phyloP scores from a whole-genome alignment of 2,329 filamentous ascomycete species.

The Macrophomina tecta region DNA sequence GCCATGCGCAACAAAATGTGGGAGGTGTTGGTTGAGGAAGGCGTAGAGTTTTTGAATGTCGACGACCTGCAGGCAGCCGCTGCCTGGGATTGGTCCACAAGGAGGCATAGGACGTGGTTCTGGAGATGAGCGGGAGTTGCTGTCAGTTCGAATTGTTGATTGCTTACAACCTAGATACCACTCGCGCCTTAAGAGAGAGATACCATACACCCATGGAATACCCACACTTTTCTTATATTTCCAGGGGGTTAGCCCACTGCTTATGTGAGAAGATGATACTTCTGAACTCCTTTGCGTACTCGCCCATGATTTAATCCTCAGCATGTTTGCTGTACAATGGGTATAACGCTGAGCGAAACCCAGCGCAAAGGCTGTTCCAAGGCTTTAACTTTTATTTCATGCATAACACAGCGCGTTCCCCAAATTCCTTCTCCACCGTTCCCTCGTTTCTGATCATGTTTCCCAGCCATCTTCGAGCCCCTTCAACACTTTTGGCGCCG shows the following conservation, averaged over 20 bases:
- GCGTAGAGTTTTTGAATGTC: constrained; percentile 63
- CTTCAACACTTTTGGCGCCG: constrained; percentile 80
- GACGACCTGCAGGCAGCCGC: constrained; percentile 61
- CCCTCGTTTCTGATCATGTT: constrained; percentile 77
- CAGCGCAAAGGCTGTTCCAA: neutral
- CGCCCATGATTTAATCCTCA: neutral
- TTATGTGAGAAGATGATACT: too few species aligned
- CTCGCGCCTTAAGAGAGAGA: neutral
- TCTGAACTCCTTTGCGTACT: neutral
- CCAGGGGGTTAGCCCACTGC: neutral
- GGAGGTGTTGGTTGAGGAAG: constrained; percentile 58
- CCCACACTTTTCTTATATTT: neutral
- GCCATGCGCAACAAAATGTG: constrained; percentile 61
- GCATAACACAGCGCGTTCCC: constrained; percentile 80
- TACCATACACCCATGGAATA: neutral
- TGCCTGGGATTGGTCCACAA: constrained; percentile 53
- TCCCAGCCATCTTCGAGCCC: constrained; percentile 79
- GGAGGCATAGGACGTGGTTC: constrained; percentile 37
- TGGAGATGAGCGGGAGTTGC: constrained; percentile 4
- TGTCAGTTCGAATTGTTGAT: neutral
- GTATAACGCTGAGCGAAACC: neutral
- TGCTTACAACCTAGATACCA: neutral
- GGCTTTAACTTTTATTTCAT: constrained; percentile 6
- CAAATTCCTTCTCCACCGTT: constrained; percentile 73
- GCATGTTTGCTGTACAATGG: neutral